These are phyloP conservation scores for Annona squamosa DNA, from an alignment of 164 flowering plant genomes.

Conservation along the genomic window DNA sequence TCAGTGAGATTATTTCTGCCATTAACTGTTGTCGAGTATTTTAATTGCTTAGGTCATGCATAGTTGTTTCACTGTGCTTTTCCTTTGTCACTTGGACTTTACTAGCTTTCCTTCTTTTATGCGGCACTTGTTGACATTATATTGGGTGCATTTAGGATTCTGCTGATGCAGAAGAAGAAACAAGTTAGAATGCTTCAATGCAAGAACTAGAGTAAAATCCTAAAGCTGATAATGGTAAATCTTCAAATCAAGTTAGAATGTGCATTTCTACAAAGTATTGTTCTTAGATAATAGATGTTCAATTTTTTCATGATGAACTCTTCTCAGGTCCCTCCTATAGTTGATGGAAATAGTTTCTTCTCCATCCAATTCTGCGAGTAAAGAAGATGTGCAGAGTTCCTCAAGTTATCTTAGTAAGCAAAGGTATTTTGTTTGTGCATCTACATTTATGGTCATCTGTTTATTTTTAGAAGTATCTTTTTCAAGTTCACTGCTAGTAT, in stretches of 20 bases:
- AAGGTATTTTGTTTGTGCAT: too few relatives aligned
- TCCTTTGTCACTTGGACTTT: background rate
- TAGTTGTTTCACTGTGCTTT: background rate
- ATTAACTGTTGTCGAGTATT: background rate
- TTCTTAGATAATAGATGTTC: too few relatives aligned
- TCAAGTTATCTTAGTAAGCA: too few relatives aligned
- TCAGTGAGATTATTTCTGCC: background rate
- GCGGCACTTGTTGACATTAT: background rate
- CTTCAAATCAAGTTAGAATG: background rate
- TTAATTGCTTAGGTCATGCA: background rate
- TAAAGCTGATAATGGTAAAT: conserved; percentile 12
- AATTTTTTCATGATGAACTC: too few relatives aligned
- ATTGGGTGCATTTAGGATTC: background rate
- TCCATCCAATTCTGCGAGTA: too few relatives aligned
- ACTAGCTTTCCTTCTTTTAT: background rate
- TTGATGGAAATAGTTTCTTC: too few relatives aligned
- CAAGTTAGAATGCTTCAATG: background rate
- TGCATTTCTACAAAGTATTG: too few relatives aligned
- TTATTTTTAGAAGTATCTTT: too few relatives aligned
- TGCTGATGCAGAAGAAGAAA: background rate
- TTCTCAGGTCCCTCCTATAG: too few relatives aligned
- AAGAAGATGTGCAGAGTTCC: too few relatives aligned
- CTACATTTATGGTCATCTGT: too few relatives aligned
- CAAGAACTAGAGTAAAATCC: conserved; percentile 5
- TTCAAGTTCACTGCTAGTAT: too few relatives aligned